phyloP scores from a whole-genome alignment of 768 basidiomycete genomes.

The Boletus coccyginus region DNA sequence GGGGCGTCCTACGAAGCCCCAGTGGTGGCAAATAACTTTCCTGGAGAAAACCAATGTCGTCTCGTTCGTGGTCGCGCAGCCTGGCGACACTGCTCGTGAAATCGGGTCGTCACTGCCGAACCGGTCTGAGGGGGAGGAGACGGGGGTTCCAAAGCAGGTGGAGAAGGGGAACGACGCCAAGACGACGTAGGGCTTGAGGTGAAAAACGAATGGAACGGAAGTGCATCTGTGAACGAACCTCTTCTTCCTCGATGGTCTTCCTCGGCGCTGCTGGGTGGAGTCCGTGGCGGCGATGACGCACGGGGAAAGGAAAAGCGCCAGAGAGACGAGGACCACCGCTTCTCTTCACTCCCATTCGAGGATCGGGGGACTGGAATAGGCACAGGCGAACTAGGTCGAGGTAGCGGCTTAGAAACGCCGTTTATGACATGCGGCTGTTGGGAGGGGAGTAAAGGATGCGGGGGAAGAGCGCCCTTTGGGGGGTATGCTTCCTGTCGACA shows the following conservation, averaged over 20 bases:
- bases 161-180: constrained; percentile 39
- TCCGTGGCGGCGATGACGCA: constrained; percentile 27
- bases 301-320: constrained; percentile 37
- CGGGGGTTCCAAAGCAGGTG: constrained; percentile 33
- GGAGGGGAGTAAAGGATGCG: constrained; percentile 10
- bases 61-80: constrained; percentile 38
- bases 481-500: constrained; percentile 24
- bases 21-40: constrained; percentile 47
- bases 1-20: constrained; percentile 32
- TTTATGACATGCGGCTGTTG: constrained; percentile 11
- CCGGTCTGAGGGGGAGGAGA: constrained; percentile 24
- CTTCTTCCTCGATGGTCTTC: constrained; percentile 27
- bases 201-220: constrained; percentile 43
- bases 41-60: constrained; percentile 54
- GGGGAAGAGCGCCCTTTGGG: constrained; percentile 4
- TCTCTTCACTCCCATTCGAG: constrained; percentile 31
- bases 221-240: constrained; percentile 40
- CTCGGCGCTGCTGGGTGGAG: constrained; percentile 18
- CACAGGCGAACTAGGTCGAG: constrained; percentile 27
- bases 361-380: constrained; percentile 30
- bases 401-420: constrained; percentile 14
- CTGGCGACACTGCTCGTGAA: constrained; percentile 33
- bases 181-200: constrained; percentile 30
- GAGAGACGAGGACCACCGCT: constrained; percentile 33
- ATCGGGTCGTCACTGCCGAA: constrained; percentile 21